Conservation (phyloP, 192 early-diverging fungal genomes). For the Podila horticola region DNA sequence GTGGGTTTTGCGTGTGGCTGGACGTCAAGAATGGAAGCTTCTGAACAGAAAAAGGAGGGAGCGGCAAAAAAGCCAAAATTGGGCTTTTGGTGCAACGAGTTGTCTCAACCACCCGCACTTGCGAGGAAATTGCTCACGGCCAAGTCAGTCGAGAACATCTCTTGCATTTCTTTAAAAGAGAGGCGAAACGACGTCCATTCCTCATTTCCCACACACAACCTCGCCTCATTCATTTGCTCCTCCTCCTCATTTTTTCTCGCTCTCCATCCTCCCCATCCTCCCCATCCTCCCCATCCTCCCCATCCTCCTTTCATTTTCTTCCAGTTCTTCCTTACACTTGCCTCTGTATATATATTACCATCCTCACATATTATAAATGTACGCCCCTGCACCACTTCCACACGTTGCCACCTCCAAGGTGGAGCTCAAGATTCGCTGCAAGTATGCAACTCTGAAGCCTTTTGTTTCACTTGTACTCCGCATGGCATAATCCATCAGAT, state of each 20-base stretch:
- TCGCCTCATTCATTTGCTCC: background rate
- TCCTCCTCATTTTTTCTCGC: background rate
- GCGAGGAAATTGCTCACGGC: background rate
- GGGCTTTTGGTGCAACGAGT: background rate
- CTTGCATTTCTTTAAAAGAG: background rate
- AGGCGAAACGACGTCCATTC: background rate
- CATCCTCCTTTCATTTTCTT: background rate
- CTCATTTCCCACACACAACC: background rate
- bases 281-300: background rate
- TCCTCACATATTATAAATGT: background rate
- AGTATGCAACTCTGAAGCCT: background rate
- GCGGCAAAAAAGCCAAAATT: background rate
- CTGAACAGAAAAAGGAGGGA: background rate
- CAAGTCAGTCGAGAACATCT: background rate
- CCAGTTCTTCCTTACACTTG: too few relatives aligned
- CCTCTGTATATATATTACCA: background rate
- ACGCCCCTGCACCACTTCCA: background rate
- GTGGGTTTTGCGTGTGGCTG: background rate
- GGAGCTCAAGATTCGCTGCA: slow-evolving; percentile 40
- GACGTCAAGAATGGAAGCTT: background rate
- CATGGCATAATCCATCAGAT: background rate
- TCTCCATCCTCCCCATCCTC: background rate
- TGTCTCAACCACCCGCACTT: background rate
- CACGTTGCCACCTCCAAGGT: slow-evolving; percentile 18
- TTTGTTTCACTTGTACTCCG: background rate